Evolutionary conservation across 2,329 filamentous ascomycete genomes (phyloP).

Genomic region (Podosphaera fusca): DNA sequence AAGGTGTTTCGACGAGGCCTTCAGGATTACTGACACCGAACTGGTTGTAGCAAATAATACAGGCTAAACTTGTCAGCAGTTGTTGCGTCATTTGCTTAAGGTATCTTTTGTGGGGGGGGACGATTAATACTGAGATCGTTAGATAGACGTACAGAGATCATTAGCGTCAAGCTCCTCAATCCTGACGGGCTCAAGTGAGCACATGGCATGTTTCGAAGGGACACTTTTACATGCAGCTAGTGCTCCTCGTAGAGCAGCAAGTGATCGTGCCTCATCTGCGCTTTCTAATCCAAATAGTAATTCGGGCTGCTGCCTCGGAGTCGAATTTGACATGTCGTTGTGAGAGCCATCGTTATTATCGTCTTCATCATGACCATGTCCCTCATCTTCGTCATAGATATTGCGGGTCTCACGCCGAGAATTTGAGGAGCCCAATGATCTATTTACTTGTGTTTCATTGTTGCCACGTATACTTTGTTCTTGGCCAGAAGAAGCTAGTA

Average conservation of each 20-base stretch:
- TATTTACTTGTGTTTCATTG: not conserved
- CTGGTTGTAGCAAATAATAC: slow-evolving; percentile 42
- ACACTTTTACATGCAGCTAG: slow-evolving; percentile 10
- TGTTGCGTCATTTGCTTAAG: not conserved
- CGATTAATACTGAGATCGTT: not conserved
- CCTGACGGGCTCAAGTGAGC: slow-evolving; percentile 12
- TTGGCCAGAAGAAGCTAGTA: not conserved
- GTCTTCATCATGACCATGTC: slow-evolving; percentile 2
- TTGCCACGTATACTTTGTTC: not conserved
- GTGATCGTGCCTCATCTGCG: slow-evolving; percentile 7
- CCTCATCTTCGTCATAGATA: slow-evolving; percentile 3
- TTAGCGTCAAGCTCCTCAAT: slow-evolving; percentile 9
- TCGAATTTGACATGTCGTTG: slow-evolving; percentile 4
- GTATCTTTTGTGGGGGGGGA: not conserved
- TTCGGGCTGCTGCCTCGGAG: slow-evolving; percentile 3
- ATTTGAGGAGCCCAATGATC: not conserved
- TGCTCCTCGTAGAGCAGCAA: slow-evolving; percentile 9
- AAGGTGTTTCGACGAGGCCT: slow-evolving; percentile 30
- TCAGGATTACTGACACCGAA: slow-evolving; percentile 33
- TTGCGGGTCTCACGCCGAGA: not conserved
- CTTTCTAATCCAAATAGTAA: slow-evolving; percentile 2
- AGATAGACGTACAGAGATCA: slow-evolving; percentile 12
- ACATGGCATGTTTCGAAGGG: slow-evolving; percentile 12
- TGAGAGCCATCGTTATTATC: slow-evolving; percentile 6
- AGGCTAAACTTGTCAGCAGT: slow-evolving; percentile 20